Base-by-base conservation (phyloP, 495 filamentous ascomycete genomes). In the Podospora comata region DNA sequence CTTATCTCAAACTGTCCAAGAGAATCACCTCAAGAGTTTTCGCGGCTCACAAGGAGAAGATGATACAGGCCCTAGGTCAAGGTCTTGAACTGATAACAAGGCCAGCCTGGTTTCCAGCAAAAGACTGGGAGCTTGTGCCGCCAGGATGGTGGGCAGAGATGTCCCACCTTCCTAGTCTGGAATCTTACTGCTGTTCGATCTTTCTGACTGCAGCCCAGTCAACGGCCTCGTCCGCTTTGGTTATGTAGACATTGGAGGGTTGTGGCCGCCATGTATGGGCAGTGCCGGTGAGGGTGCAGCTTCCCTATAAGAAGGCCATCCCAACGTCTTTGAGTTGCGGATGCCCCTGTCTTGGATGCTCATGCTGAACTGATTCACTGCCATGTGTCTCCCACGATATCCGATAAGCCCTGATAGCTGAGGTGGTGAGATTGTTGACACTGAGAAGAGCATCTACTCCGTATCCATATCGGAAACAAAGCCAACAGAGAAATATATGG, bases 121-220 rank as follows among this genome's bases (percentile, higher is more conserved):
- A 48, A 48, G 39, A 48, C 39, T 48, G 39, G 39, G 15, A 48
- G 39, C 39, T 48, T 48, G 39, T 48, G 39, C 39, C 39, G 39
- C 39, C 39, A 48, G 13, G 13, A 48, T 11, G 39, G 56, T 18
- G 11, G 19, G 19, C 19, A 27, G 59, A 61, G 6, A 61, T 61
- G 59, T 61, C 59, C 59, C 59, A 61, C 59, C 59, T 61, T 61
- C 59, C 59, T 61, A 18, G 16, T 61, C 30, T 23, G 59, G n/a
- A 27, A 20, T 20, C 23, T 18, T 58, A 5, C 18, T 27, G n/a
- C 23, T 20, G 56, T 58, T 58, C 23, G 13, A 2, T 13, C 39
- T 18, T 48, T 18, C 39, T 18, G 2, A 16, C 1, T 48, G 9
- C 39, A 11, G 5, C 39, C 39, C 39, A 11, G 39, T 48, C 9